Base-by-base conservation (phyloP, 1,284 basidiomycete species). In the Boletus sp. region DNA sequence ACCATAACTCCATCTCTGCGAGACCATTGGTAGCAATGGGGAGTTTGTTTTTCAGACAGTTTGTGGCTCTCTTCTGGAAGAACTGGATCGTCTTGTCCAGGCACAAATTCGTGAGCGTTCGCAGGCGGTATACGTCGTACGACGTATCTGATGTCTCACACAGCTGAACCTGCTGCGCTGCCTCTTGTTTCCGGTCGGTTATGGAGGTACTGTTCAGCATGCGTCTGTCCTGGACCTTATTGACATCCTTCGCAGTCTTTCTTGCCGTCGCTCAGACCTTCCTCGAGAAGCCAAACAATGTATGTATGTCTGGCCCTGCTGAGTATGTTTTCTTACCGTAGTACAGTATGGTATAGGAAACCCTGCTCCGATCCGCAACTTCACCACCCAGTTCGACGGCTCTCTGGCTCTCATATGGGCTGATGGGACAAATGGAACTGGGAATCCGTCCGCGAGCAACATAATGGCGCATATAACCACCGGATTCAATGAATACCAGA, bases 61-160 rank as follows among this genome's bases (percentile, higher is more conserved):
- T 88, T 63, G 73, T 73, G 14, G 86, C 84, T 6, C 74, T 93
- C 44, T 82, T 85, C 58, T 81, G 84, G 80, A 93, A 93, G 81
- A 91, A 92, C 67, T 90, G 86, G 87, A 89, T 88, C 55, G 80
- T 89, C 21, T 73, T 88, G 33, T 82, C 80, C 25, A 87, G 84
- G 71, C 86, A 87, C 71, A 81, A 85, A 58, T 76, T 85, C 67
- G 88, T 90, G 68, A 73, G 87, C 80, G 10, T 52, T 6, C 23
- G 10, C 10, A 5, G n/a, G 27, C 13, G 19, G 28, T 35, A 52
- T n/a, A 30, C 17, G 51, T 55, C 21, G 54, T 46, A 19, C 27
- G 30, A 51, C 60, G 55, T 65, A 64, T 64, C 54, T 68, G 64
- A 56, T 40, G 61, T 14, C 7, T 55, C 46, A 50, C 38, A 23